phyloP scores from a whole-genome alignment of 2,329 filamentous ascomycete species.

The Talaromyces sp. region DNA sequence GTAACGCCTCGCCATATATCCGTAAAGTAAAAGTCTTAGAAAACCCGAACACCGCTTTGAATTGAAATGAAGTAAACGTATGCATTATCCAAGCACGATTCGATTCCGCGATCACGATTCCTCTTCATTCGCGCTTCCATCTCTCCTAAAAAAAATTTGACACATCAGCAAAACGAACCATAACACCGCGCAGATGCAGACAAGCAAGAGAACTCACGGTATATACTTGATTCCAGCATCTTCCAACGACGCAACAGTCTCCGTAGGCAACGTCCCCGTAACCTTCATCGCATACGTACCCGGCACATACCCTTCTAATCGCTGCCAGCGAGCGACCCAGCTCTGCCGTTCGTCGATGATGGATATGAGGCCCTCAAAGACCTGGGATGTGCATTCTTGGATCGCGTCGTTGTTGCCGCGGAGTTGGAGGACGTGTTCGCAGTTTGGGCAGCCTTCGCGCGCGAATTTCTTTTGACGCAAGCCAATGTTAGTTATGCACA shows the following conservation, averaged over 20 bases:
- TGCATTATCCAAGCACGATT: not conserved
- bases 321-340: constrained; percentile 97
- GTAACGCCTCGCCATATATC: constrained; percentile 9
- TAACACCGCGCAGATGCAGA: not conserved
- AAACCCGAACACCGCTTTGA: constrained; percentile 1
- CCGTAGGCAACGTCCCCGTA: constrained; percentile 68
- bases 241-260: constrained; percentile 56
- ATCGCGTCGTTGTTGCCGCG: constrained; percentile 75
- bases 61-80: not conserved
- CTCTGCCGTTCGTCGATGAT: constrained; percentile 77
- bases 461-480: constrained; percentile 68
- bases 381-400: constrained; percentile 89
- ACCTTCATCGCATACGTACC: constrained; percentile 96
- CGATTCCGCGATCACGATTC: constrained; percentile 13
- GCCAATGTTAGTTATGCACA: not conserved
- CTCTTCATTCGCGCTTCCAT: constrained; percentile 48
- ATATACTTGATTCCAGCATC: constrained; percentile 62
- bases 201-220: constrained; percentile 44
- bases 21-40: not conserved
- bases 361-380: constrained; percentile 90
- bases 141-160: constrained; percentile 34
- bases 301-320: constrained; percentile 80
- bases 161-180: not conserved
- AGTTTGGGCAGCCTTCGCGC: constrained; percentile 89
- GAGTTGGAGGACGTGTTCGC: constrained; percentile 86